Percentiles rank a stretch among this genome's conserved stretches.
phyloP scores from a whole-genome alignment of 345 rosid genomes.

The Arabidopsis arenosa region DNA sequence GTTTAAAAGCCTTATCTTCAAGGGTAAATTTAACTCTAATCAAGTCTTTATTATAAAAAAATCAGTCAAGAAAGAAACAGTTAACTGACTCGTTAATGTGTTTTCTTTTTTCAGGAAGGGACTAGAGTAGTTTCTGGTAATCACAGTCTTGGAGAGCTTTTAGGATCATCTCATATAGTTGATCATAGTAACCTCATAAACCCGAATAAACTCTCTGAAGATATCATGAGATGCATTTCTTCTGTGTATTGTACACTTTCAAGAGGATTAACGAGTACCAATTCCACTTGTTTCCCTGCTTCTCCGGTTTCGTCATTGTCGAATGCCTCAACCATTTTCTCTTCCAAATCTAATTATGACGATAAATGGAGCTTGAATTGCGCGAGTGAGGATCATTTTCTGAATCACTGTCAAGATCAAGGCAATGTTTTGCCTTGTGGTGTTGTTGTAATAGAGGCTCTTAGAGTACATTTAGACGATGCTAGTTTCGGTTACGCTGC shows the following conservation, averaged over 20 bases:
- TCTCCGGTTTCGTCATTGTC: conserved; percentile 77
- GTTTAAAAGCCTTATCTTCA: conserved; percentile 48
- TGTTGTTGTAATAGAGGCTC: conserved; percentile 58
- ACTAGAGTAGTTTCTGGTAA: conserved; percentile 53
- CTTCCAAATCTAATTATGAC: conserved; percentile 58
- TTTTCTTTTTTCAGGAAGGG: conserved; percentile 49
- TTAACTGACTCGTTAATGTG: background rate
- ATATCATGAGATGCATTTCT: conserved; percentile 79
- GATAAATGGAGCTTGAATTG: conserved; percentile 67
- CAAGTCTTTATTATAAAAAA: background rate
- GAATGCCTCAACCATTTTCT: conserved; percentile 69
- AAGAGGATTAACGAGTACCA: conserved; percentile 38
- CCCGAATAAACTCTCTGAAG: conserved; percentile 76
- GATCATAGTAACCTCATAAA: conserved; percentile 40
- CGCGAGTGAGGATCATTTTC: conserved; percentile 51
- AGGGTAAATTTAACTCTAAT: conserved; percentile 48
- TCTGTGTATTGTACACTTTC: conserved; percentile 80
- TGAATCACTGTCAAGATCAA: conserved; percentile 52
- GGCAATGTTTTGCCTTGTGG: conserved; percentile 49
- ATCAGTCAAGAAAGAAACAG: background rate
- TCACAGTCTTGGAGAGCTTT: conserved; percentile 79
- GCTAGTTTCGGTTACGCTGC: conserved; percentile 66
- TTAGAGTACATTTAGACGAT: conserved; percentile 62
- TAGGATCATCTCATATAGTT: conserved; percentile 53
- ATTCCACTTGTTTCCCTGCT: conserved; percentile 47